Base-by-base conservation (phyloP, 257 asterid genomes). In the Echium plantagineum region DNA sequence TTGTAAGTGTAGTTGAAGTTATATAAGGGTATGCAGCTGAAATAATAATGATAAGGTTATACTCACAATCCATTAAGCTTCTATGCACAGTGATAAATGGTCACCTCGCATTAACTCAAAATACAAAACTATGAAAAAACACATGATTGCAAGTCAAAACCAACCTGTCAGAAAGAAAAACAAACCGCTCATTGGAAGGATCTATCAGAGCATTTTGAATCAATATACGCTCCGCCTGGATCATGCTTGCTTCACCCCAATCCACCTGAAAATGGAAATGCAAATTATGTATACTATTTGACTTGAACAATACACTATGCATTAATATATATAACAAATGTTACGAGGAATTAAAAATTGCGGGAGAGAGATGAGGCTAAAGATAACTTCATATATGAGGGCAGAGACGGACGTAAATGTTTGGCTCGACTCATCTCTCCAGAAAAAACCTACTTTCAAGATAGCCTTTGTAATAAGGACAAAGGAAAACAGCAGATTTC, bases 241-340 rank as follows among this genome's bases (percentile, higher is more conserved):
- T 78, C 98, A 93, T 93, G 82, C 78, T 93, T 65, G 97, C 94
- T 74, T 84, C 98, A 80, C 98, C 98, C 98, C 98, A 93, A 59
- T 89, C 98, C 80, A 93, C 94, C 98, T 93, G 82, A 58, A 71
- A 2, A 80, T 75, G 72, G 63, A 72, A 68, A 67, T n/a, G 61
- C 77, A 42, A 42, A 42, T 12, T 42, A 42, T 42, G 10, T 42
- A 42, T 42, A 42, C 16, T 59, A 54, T 38, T 65, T 62, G 61
- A 63, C 56, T 7, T 35, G 9, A 35, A 35, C 13, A 35, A 35
- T 35, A 35, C 5, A 7, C 46, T 35, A 35, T 4, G 46, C 46
- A 3, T 7, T 35, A 35, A 8, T 35, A 35, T 5, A 3, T 8
- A 3, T 35, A 3, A 1, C 46, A 7, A 1, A 7, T 35, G 49